These are phyloP conservation scores for Phalaenopsis aphrodite DNA, from an alignment of 106 monocot genomes.

Conservation along the genomic window DNA sequence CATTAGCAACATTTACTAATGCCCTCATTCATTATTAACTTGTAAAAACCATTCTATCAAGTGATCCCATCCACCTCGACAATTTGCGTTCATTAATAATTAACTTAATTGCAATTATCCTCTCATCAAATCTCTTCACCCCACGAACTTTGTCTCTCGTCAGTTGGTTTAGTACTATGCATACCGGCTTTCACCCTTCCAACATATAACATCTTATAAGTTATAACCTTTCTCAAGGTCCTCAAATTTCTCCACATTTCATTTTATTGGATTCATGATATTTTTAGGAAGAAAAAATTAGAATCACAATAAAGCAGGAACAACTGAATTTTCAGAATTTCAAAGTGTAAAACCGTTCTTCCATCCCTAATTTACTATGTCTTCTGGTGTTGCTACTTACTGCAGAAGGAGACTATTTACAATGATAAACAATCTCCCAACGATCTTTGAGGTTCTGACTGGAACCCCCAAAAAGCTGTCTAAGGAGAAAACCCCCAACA, in stretches of 20 bases:
- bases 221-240: not conserved
- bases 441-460: constrained; percentile 71
- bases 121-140: too few relatives aligned
- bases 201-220: too few relatives aligned
- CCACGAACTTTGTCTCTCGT: too few relatives aligned
- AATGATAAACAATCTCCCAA: constrained; percentile 74
- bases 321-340: not conserved
- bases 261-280: not conserved
- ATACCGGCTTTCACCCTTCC: too few relatives aligned
- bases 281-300: not conserved
- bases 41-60: too few relatives aligned
- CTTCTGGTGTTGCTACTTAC: not conserved
- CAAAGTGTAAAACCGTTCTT: not conserved
- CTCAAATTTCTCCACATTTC: not conserved
- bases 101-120: too few relatives aligned
- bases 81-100: too few relatives aligned
- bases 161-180: too few relatives aligned
- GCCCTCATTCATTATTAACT: too few relatives aligned
- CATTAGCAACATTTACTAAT: too few relatives aligned
- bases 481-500: constrained; percentile 63
- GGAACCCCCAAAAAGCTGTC: constrained; percentile 50
- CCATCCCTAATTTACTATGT: not conserved
- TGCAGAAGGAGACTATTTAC: constrained; percentile 59
- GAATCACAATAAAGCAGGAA: not conserved
- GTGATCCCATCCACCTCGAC: too few relatives aligned